Evolutionary conservation across 495 filamentous ascomycete species (phyloP).

Genomic region (Aspergillus leporis): DNA sequence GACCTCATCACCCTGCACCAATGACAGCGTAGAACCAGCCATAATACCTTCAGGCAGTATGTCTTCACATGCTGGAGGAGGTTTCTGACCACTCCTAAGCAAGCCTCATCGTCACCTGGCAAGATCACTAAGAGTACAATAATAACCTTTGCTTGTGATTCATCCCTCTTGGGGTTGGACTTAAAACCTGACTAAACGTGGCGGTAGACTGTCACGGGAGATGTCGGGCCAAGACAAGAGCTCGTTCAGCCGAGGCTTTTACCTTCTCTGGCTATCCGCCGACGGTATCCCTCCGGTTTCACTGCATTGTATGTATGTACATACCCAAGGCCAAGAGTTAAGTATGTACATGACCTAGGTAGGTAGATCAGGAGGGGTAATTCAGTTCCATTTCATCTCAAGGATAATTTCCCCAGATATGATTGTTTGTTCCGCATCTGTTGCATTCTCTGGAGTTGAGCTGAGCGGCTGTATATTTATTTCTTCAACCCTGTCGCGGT

Average conservation of each 20-base stretch:
- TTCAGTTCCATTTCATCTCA: not conserved
- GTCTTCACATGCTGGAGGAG: slow-evolving; percentile 13
- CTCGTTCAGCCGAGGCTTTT: slow-evolving; percentile 35
- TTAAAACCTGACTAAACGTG: not conserved
- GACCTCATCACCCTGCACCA: slow-evolving; percentile 7
- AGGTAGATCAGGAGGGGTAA: not conserved
- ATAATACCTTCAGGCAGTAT: not conserved
- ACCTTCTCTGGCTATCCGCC: not conserved
- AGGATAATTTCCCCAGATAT: not conserved
- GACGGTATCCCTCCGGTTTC: not conserved
- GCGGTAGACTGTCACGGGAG: slow-evolving; percentile 20
- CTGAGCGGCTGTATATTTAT: not conserved
- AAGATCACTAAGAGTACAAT: not conserved
- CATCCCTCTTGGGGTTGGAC: not conserved
- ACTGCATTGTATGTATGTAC: not conserved
- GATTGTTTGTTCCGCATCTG: not conserved
- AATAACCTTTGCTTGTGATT: slow-evolving; percentile 9
- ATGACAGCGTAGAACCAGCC: slow-evolving; percentile 3
- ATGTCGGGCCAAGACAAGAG: slow-evolving; percentile 27
- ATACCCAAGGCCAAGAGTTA: not conserved
- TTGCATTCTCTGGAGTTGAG: not conserved
- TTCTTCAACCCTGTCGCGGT: slow-evolving; percentile 13
- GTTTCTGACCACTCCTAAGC: not conserved
- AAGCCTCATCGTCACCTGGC: slow-evolving; percentile 6
- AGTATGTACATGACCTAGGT: not conserved